A percentile compares a stretch with the other conserved stretches of the same genome.
Evolutionary conservation across 2,329 filamentous ascomycete genomes (phyloP).

Genomic region (Pestalotiopsis sp.): DNA sequence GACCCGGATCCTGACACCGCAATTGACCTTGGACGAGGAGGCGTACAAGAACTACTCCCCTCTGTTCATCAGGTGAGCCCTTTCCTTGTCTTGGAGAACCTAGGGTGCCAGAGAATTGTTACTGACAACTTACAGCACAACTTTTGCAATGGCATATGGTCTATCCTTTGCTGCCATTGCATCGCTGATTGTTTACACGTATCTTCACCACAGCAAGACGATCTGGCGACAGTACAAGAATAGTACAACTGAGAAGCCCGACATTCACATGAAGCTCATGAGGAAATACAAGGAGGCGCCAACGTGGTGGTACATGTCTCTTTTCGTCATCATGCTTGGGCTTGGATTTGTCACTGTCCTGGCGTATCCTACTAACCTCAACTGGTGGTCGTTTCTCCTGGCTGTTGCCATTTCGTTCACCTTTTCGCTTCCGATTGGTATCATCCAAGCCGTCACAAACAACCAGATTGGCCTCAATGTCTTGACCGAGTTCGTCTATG

Average conservation of each 20-base stretch:
- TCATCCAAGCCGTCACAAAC: constrained; percentile 70
- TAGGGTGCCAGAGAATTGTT: neutral
- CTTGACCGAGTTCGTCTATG: constrained; percentile 71
- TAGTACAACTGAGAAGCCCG: constrained; percentile 59
- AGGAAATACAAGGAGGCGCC: constrained; percentile 62
- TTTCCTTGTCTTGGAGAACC: neutral
- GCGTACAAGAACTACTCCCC: constrained; percentile 69
- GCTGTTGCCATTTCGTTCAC: constrained; percentile 63
- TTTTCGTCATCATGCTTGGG: constrained; percentile 55
- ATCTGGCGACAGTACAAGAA: constrained; percentile 64
- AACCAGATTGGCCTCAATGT: constrained; percentile 74
- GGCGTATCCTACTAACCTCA: constrained; percentile 65
- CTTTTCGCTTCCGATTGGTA: constrained; percentile 67
- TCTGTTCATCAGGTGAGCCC: constrained; percentile 56
- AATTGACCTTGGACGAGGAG: constrained; percentile 61
- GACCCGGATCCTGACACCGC: constrained; percentile 57
- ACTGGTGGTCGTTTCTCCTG: constrained; percentile 73
- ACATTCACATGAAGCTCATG: constrained; percentile 67
- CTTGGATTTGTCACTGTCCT: constrained; percentile 56
- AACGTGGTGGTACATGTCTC: constrained; percentile 61
- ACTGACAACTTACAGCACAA: constrained; percentile 51
- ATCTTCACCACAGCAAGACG: constrained; percentile 64
- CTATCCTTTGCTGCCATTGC: constrained; percentile 72
- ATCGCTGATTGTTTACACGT: constrained; percentile 67
- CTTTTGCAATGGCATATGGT: constrained; percentile 69